Conservation (phyloP, 352 stramenopile species). For the Phytophthora quininea region DNA sequence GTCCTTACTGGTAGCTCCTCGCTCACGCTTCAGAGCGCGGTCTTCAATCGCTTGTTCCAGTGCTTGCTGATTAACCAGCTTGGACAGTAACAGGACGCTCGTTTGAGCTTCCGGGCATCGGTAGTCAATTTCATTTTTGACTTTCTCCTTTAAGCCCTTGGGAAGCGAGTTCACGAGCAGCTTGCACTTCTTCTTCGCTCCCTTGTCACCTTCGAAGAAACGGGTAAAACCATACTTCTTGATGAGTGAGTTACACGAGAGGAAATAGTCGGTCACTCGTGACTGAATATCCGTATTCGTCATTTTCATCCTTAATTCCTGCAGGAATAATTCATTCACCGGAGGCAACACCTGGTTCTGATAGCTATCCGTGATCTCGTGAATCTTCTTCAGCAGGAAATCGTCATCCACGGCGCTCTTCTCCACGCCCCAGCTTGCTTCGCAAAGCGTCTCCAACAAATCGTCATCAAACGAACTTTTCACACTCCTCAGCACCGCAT, state of each 20-base stretch:
- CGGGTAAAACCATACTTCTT: conserved; percentile 5
- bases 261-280: conserved; percentile 10
- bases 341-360: conserved; percentile 8
- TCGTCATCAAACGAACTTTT: conserved; percentile 15
- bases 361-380: conserved; percentile 1
- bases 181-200: conserved; percentile 13
- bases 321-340: conserved; percentile 2
- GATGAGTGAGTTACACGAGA: conserved; percentile 2
- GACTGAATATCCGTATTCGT: conserved; percentile 1
- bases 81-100: not conserved
- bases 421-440: conserved; percentile 5
- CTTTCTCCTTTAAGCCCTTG: not conserved
- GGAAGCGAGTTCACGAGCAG: conserved; percentile 5
- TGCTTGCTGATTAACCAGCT: conserved; percentile 5
- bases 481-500: conserved; percentile 8
- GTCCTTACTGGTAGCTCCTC: not conserved
- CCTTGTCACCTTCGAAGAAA: conserved; percentile 9
- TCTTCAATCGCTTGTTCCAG: conserved; percentile 10
- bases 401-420: conserved; percentile 11
- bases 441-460: conserved; percentile 10
- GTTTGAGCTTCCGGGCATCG: not conserved
- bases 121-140: conserved; percentile 13
- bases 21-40: not conserved
- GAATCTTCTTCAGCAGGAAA: conserved; percentile 3
- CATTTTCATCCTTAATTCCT: conserved; percentile 10